These are phyloP conservation scores for Aurifilum marmelostoma DNA, from an alignment of 2,329 filamentous ascomycete species.

Conservation along the genomic window DNA sequence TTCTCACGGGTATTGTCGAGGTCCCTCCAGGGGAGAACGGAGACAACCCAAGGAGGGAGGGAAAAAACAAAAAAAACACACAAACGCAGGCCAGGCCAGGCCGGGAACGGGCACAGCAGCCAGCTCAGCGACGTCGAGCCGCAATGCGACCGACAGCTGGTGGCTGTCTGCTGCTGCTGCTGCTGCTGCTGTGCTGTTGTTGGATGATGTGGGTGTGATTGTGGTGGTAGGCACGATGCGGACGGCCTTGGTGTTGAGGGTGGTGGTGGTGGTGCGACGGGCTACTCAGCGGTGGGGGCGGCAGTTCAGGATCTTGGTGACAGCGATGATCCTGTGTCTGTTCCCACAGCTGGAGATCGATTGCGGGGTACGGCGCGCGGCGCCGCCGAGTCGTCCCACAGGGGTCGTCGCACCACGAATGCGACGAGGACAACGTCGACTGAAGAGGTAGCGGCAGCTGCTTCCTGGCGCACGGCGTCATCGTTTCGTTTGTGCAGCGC, in stretches of 20 bases:
- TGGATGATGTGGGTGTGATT: neutral
- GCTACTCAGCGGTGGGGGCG: slow-evolving; percentile 10
- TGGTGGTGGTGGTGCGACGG: slow-evolving; percentile 21
- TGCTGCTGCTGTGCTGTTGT: neutral
- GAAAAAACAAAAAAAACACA: neutral
- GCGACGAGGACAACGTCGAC: slow-evolving; percentile 28
- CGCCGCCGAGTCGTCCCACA: slow-evolving; percentile 29
- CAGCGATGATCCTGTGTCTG: slow-evolving; percentile 9
- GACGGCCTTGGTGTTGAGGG: slow-evolving; percentile 3
- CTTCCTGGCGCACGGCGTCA: slow-evolving; percentile 26
- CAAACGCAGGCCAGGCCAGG: neutral
- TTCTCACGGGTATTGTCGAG: slow-evolving; percentile 18
- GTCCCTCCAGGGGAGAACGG: slow-evolving; percentile 21
- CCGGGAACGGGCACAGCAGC: neutral
- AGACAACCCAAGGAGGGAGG: neutral
- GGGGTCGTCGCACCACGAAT: slow-evolving; percentile 25
- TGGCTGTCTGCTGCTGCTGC: slow-evolving; percentile 22
- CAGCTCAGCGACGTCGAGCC: slow-evolving; percentile 29
- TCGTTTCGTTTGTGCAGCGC: slow-evolving; percentile 27
- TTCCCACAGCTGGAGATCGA: slow-evolving; percentile 20
- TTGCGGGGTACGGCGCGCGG: slow-evolving; percentile 27
- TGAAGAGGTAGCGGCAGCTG: slow-evolving; percentile 28
- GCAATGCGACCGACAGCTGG: slow-evolving; percentile 28
- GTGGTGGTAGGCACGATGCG: slow-evolving; percentile 1
- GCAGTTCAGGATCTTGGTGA: slow-evolving; percentile 10